Evolutionary conservation across 306 rosid genomes (phyloP).

Genomic region (Fragaria vesca): DNA sequence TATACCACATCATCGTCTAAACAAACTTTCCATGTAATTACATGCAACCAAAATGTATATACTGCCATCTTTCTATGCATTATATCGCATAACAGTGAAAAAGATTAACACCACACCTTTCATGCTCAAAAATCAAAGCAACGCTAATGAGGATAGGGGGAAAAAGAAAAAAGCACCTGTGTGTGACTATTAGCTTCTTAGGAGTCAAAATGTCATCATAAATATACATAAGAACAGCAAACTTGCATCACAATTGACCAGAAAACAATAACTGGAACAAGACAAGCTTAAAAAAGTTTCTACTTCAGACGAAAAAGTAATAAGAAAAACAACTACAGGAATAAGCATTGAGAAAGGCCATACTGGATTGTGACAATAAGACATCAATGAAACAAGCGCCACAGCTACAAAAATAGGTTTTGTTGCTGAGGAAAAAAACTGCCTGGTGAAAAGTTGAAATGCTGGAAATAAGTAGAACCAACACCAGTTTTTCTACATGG

Average conservation of each 20-base stretch:
- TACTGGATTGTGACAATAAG: slow-evolving; percentile 74
- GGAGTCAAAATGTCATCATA: neutral
- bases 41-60: neutral
- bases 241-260: neutral
- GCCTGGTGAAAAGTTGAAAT: slow-evolving; percentile 74
- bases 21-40: neutral
- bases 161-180: neutral
- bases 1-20: neutral
- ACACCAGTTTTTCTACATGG: slow-evolving; percentile 24
- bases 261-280: neutral
- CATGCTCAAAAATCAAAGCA: neutral
- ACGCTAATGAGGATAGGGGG: neutral
- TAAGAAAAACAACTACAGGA: neutral
- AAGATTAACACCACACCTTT: neutral
- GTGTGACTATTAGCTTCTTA: too few species aligned
- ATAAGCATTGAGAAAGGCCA: slow-evolving; percentile 33
- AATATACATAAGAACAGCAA: neutral
- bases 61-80: neutral
- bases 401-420: slow-evolving; percentile 64
- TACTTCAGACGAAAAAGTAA: neutral
- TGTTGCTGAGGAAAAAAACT: slow-evolving; percentile 51
- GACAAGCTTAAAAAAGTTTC: neutral
- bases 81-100: neutral
- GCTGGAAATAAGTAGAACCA: slow-evolving; percentile 36
- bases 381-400: slow-evolving; percentile 67